Evolutionary conservation across 176 grass and related monocot genomes (phyloP).

Genomic region (Carex pumila): DNA sequence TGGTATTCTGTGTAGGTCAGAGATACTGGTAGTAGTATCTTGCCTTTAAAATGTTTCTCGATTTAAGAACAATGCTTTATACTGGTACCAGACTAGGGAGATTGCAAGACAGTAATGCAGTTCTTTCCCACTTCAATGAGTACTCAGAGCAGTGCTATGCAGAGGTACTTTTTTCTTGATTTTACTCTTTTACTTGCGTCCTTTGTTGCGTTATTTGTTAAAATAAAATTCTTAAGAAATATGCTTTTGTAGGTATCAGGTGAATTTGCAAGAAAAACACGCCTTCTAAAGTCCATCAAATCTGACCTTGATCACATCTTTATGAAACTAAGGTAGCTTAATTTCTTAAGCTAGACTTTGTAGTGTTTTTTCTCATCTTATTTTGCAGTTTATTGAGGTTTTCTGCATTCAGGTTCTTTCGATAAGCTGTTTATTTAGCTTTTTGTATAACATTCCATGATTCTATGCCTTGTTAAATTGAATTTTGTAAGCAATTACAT

Average conservation of each 20-base stretch:
- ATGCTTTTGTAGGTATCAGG: conserved; percentile 24
- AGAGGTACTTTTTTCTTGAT: conserved; percentile 13
- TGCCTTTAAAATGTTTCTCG: not conserved
- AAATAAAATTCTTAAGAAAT: not conserved
- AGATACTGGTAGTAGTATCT: not conserved
- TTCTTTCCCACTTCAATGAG: conserved; percentile 81
- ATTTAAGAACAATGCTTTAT: not conserved
- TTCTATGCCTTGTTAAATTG: not conserved
- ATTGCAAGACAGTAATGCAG: conserved; percentile 87
- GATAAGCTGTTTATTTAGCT: not conserved
- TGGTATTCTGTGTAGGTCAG: not conserved
- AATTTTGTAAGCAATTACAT: not conserved
- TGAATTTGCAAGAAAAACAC: conserved; percentile 69
- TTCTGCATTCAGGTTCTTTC: not conserved
- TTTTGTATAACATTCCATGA: not conserved
- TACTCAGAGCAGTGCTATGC: conserved; percentile 74
- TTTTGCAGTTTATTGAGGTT: conserved; percentile 14
- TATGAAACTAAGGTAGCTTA: conserved; percentile 45
- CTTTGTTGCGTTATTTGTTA: not conserved
- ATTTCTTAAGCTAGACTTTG: not conserved
- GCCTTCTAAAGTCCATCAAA: conserved; percentile 77
- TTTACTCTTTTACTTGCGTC: not conserved
- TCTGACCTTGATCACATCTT: conserved; percentile 89
- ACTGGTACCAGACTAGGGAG: conserved; percentile 47
- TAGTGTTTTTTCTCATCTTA: not conserved